phyloP scores from a whole-genome alignment of 2,329 filamentous ascomycete species.

The Ascosphaera acerosa region DNA sequence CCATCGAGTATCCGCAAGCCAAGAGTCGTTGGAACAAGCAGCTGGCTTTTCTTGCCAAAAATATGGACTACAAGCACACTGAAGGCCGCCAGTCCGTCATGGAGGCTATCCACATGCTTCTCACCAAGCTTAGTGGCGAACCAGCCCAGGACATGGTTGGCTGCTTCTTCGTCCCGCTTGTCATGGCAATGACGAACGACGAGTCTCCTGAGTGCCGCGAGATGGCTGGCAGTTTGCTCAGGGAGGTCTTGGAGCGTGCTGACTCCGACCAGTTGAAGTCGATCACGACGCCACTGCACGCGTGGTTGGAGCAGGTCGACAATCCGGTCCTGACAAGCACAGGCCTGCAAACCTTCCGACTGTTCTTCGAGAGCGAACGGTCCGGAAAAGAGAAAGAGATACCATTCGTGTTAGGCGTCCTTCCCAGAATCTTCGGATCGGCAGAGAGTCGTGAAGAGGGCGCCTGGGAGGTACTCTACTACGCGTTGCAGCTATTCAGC shows the following conservation, averaged over 20 bases:
- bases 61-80: slow-evolving; percentile 70
- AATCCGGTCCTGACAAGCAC: slow-evolving; percentile 46
- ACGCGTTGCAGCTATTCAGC: slow-evolving; percentile 41
- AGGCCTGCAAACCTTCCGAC: slow-evolving; percentile 54
- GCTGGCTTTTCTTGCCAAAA: slow-evolving; percentile 65
- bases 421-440: slow-evolving; percentile 28
- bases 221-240: slow-evolving; percentile 55
- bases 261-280: slow-evolving; percentile 44
- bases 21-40: slow-evolving; percentile 77
- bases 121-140: slow-evolving; percentile 61
- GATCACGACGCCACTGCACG: slow-evolving; percentile 43
- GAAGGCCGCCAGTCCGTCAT: slow-evolving; percentile 80
- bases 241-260: slow-evolving; percentile 53
- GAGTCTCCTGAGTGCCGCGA: slow-evolving; percentile 65
- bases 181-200: slow-evolving; percentile 71
- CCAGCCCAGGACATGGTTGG: slow-evolving; percentile 59
- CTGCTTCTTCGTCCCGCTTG: slow-evolving; percentile 62
- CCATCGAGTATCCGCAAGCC: slow-evolving; percentile 82
- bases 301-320: slow-evolving; percentile 51
- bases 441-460: slow-evolving; percentile 26
- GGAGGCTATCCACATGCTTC: slow-evolving; percentile 67
- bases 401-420: slow-evolving; percentile 28
- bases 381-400: slow-evolving; percentile 40
- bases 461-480: slow-evolving; percentile 46
- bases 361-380: slow-evolving; percentile 52